These are phyloP conservation scores for Naumovozyma castellii DNA, from an alignment of 805 yeast genomes.

Conservation along the genomic window DNA sequence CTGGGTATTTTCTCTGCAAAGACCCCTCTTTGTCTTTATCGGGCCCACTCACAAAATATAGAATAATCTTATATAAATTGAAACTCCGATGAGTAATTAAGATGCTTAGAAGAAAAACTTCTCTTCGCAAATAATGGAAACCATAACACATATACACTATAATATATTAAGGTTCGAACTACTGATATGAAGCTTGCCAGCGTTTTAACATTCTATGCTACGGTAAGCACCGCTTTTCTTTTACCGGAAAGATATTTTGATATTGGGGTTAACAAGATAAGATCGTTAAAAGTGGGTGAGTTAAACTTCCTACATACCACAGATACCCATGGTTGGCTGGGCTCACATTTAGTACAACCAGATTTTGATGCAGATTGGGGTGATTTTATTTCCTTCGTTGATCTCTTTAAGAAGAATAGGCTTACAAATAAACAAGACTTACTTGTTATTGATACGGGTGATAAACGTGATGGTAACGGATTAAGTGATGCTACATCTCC, in stretches of 20 bases:
- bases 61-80: no score
- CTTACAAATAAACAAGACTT: conserved; percentile 41
- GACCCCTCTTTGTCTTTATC: no score
- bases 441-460: conserved; percentile 79
- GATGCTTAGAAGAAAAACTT: no score
- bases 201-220: no score
- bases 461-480: conserved; percentile 92
- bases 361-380: conserved; percentile 88
- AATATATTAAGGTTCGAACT: background rate
- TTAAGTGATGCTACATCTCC: conserved; percentile 68
- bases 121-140: no score
- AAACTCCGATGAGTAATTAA: no score
- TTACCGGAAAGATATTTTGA: background rate
- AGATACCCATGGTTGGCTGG: conserved; percentile 95
- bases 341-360: conserved; percentile 76
- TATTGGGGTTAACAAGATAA: conserved; percentile 22
- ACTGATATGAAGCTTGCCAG: background rate
- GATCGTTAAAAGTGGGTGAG: conserved; percentile 53
- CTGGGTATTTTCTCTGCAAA: no score
- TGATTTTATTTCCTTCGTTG: conserved; percentile 64
- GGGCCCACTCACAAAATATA: no score
- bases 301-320: conserved; percentile 88
- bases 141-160: no score
- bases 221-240: background rate
- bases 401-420: conserved; percentile 35